Evolutionary conservation across 768 basidiomycete genomes (phyloP).

Genomic region (Botryobasidium botryosum): DNA sequence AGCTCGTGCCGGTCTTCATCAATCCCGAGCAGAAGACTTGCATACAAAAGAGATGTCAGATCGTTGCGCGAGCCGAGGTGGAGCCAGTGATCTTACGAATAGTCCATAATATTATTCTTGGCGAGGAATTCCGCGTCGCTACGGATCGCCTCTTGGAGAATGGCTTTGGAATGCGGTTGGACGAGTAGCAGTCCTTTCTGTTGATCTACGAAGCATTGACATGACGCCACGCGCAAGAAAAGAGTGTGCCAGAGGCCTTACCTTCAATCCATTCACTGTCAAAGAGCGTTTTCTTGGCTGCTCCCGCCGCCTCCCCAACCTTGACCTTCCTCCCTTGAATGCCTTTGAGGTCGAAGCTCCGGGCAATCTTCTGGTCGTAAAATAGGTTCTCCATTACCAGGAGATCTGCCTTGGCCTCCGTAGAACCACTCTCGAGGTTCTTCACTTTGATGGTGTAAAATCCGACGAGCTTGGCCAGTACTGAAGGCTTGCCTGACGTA

Average conservation of each 20-base stretch:
- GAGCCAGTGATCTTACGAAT: constrained; percentile 36
- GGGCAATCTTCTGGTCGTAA: constrained; percentile 44
- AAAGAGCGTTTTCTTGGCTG: constrained; percentile 40
- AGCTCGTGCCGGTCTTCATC: constrained; percentile 50
- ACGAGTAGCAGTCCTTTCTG: constrained; percentile 46
- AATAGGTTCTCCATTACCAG: constrained; percentile 80
- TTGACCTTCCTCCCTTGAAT: constrained; percentile 65
- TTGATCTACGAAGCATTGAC: constrained; percentile 29
- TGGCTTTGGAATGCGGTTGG: constrained; percentile 53
- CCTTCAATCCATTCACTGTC: constrained; percentile 81
- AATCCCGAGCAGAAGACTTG: constrained; percentile 53
- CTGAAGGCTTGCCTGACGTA: constrained; percentile 46
- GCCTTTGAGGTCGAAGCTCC: constrained; percentile 71
- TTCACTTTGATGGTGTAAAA: constrained; percentile 66
- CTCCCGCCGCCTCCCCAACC: constrained; percentile 21
- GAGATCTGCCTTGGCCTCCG: constrained; percentile 54
- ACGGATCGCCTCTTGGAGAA: constrained; percentile 49
- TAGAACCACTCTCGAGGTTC: constrained; percentile 48
- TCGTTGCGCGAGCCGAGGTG: background rate
- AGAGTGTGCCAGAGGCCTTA: constrained; percentile 15
- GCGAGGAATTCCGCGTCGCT: constrained; percentile 60
- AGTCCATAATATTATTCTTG: constrained; percentile 72
- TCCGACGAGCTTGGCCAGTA: constrained; percentile 63
- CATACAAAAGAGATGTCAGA: background rate
- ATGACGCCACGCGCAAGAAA: background rate